A percentile compares a stretch with the other conserved stretches of the same genome.
Conservation (phyloP, 2,329 filamentous ascomycete genomes). For the Aspergillus sp. region DNA sequence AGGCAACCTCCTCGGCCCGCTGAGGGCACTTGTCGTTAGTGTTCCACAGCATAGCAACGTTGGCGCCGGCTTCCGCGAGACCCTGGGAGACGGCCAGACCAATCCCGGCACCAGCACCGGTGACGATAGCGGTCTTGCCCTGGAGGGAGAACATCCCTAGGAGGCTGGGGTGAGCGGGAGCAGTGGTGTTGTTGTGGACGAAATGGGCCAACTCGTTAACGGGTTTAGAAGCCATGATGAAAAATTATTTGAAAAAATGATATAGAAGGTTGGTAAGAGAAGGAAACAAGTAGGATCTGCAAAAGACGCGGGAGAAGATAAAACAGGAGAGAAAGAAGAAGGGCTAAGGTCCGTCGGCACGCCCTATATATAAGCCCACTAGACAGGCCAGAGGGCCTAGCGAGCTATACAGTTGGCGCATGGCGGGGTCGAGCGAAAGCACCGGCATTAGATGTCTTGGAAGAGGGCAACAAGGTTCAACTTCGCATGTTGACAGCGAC, state of each 20-base stretch:
- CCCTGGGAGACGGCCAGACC: slow-evolving; percentile 64
- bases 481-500: neutral
- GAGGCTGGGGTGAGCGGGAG: slow-evolving; percentile 50
- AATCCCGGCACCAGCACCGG: slow-evolving; percentile 69
- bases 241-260: neutral
- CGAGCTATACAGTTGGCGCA: neutral
- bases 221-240: slow-evolving; percentile 36
- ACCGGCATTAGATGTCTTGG: neutral
- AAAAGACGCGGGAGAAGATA: neutral
- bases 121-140: slow-evolving; percentile 68
- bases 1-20: slow-evolving; percentile 62
- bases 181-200: slow-evolving; percentile 56
- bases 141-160: slow-evolving; percentile 68
- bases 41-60: slow-evolving; percentile 72
- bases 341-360: neutral
- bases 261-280: neutral
- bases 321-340: neutral
- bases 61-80: slow-evolving; percentile 68
- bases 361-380: slow-evolving; percentile 4
- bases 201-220: slow-evolving; percentile 50
- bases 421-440: neutral
- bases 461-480: neutral
- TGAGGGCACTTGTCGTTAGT: slow-evolving; percentile 64
- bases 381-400: neutral
- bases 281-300: neutral